phyloP scores from a whole-genome alignment of 2,329 filamentous ascomycete genomes.

The Fusarium nurragi region DNA sequence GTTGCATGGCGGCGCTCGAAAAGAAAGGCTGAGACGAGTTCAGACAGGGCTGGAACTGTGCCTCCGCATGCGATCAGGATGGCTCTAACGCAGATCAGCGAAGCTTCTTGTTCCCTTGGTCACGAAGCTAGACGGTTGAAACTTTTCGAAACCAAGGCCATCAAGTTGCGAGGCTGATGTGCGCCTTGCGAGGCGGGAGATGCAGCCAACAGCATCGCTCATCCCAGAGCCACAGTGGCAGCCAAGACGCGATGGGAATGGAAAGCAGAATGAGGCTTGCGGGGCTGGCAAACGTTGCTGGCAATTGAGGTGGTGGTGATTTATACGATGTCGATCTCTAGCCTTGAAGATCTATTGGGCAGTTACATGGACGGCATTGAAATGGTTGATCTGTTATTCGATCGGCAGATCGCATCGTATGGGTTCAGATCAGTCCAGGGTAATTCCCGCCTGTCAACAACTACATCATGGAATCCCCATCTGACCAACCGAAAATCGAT shows the following conservation, averaged over 20 bases:
- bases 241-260: neutral
- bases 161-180: constrained; percentile 11
- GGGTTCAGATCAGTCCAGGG: neutral
- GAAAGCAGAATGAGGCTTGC: constrained; percentile 5
- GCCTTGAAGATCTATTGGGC: neutral
- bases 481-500: neutral
- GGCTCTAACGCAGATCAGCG: neutral
- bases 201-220: constrained; percentile 7
- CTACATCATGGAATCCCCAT: constrained; percentile 15
- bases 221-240: constrained; percentile 14
- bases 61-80: neutral
- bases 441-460: constrained; percentile 13
- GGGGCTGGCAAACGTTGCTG: constrained; percentile 2
- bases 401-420: neutral
- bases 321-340: neutral
- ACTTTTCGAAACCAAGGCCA: neutral
- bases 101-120: neutral
- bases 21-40: constrained; percentile 16
- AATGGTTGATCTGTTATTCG: neutral
- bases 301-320: neutral
- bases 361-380: neutral
- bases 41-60: constrained; percentile 8
- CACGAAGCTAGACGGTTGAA: neutral
- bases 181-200: neutral
- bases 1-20: constrained; percentile 4